These are phyloP conservation scores for Cyathus striatus DNA, from an alignment of 768 basidiomycete species.

Conservation along the genomic window DNA sequence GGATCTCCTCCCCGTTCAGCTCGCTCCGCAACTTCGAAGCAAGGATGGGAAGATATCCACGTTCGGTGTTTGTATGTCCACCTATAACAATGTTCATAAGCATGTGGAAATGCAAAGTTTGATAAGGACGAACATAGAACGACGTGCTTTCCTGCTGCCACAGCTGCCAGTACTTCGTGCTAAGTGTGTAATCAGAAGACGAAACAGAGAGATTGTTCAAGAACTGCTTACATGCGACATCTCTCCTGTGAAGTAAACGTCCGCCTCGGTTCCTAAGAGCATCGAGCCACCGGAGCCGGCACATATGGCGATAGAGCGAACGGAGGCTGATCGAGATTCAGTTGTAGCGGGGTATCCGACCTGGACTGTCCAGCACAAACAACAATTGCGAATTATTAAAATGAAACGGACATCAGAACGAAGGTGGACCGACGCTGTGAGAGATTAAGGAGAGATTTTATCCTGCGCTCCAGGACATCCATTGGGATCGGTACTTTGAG, in stretches of 20 bases:
- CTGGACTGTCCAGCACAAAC: constrained; percentile 48
- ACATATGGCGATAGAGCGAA: constrained; percentile 78
- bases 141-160: constrained; percentile 73
- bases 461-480: constrained; percentile 53
- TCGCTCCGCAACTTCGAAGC: constrained; percentile 56
- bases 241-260: constrained; percentile 91
- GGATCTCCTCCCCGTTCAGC: constrained; percentile 31
- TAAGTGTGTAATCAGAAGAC: constrained; percentile 21
- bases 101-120: constrained; percentile 18
- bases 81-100: constrained; percentile 36
- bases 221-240: constrained; percentile 69
- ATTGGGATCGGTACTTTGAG: constrained; percentile 54
- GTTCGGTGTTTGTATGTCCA: constrained; percentile 93
- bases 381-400: constrained; percentile 5
- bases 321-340: constrained; percentile 21
- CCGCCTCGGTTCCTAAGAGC: constrained; percentile 66
- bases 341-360: constrained; percentile 44
- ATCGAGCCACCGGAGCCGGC: constrained; percentile 86
- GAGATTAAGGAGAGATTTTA: constrained; percentile 62
- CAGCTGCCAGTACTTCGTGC: constrained; percentile 85
- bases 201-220: not conserved
- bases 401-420: constrained; percentile 12
- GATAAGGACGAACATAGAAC: constrained; percentile 65
- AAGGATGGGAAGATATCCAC: constrained; percentile 81
- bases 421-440: constrained; percentile 23